Percentiles rank a stretch among this genome's conserved stretches.
These are phyloP conservation scores for Begonia fuchsioides DNA, from an alignment of 306 rosid species.

Conservation along the genomic window DNA sequence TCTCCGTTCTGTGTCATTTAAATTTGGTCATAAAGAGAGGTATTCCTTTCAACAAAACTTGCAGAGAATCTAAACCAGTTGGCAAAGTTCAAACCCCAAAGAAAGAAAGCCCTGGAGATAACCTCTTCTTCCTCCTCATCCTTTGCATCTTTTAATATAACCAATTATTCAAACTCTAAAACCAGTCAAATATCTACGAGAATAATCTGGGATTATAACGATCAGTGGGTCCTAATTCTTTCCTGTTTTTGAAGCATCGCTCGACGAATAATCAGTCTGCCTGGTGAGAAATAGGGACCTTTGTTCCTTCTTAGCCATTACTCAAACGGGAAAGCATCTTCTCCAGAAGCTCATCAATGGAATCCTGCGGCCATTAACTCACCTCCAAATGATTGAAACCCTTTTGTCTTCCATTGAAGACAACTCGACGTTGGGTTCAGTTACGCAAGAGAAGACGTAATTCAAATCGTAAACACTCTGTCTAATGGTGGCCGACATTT, in stretches of 20 bases:
- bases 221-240: constrained; percentile 23
- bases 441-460: too few relatives aligned
- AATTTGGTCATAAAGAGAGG: background rate
- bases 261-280: constrained; percentile 59
- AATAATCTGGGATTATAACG: too few relatives aligned
- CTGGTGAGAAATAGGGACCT: constrained; percentile 29
- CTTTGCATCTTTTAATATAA: background rate
- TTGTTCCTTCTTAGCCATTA: constrained; percentile 43
- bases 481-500: too few relatives aligned
- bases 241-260: constrained; percentile 7
- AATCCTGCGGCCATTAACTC: too few relatives aligned
- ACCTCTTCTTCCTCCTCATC: background rate
- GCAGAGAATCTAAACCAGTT: background rate
- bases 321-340: too few relatives aligned
- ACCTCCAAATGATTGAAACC: too few relatives aligned
- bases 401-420: too few relatives aligned
- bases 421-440: too few relatives aligned
- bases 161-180: background rate
- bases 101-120: too few relatives aligned
- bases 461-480: too few relatives aligned
- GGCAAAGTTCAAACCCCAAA: too few relatives aligned
- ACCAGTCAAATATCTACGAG: background rate
- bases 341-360: too few relatives aligned
- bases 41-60: background rate
- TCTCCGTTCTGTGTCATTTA: background rate